phyloP scores from a whole-genome alignment of 768 basidiomycete genomes.

The Rhodotorula kratochvilovae region DNA sequence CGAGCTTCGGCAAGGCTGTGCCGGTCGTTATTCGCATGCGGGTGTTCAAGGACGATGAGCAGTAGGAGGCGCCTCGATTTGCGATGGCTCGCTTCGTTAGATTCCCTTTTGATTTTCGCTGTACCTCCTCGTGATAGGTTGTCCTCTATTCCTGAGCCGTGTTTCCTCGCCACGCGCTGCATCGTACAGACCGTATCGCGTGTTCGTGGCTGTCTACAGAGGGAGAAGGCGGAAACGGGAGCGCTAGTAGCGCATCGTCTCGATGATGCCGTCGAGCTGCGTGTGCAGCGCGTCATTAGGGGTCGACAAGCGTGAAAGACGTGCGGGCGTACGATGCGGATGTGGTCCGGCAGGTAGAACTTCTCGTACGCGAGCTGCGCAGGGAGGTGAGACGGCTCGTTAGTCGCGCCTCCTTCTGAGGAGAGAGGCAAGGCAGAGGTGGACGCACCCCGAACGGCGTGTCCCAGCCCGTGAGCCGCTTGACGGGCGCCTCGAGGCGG shows the following conservation, averaged over 20 bases:
- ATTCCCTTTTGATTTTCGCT: not conserved
- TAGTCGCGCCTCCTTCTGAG: not conserved
- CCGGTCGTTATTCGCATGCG: constrained; percentile 21
- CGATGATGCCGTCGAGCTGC: constrained; percentile 35
- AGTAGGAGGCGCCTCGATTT: not conserved
- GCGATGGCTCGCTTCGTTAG: not conserved
- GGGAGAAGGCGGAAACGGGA: too few species aligned
- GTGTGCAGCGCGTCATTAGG: too few species aligned
- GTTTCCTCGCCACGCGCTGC: not conserved
- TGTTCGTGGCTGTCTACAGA: not conserved
- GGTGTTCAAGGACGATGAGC: constrained; percentile 25
- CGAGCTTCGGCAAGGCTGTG: constrained; percentile 10
- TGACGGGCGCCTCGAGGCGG: constrained; percentile 80
- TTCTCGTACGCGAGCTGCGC: constrained; percentile 81
- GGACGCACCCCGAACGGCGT: constrained; percentile 57
- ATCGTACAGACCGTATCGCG: not conserved
- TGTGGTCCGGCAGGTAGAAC: constrained; percentile 81
- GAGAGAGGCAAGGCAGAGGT: constrained; percentile 10
- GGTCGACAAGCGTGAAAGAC: not conserved
- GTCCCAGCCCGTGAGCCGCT: constrained; percentile 87
- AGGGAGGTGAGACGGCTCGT: not conserved
- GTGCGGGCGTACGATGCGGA: constrained; percentile 55
- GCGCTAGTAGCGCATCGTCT: constrained; percentile 34
- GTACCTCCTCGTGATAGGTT: not conserved
- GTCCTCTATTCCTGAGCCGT: not conserved